phyloP scores from a whole-genome alignment of 306 rosid species.

The Citrullus colocynthis region DNA sequence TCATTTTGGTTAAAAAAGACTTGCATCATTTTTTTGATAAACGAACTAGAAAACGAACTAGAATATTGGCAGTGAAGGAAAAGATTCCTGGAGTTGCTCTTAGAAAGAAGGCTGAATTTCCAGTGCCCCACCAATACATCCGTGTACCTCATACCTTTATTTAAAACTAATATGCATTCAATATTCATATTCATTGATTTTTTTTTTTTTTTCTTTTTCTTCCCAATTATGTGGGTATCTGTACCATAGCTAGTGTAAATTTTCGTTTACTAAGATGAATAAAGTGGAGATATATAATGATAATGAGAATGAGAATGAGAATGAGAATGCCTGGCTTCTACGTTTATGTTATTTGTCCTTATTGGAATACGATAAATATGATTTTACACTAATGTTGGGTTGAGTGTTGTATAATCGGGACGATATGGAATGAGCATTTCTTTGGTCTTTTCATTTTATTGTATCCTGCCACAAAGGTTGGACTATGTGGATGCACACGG shows the following conservation, averaged over 20 bases:
- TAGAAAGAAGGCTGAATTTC: constrained; percentile 7
- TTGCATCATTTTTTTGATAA: not conserved
- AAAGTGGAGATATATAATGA: constrained; percentile 18
- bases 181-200: constrained; percentile 56
- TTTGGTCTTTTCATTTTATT: not conserved
- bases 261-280: constrained; percentile 15
- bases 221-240: constrained; percentile 23
- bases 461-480: not conserved
- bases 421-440: not conserved
- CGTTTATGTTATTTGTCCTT: not conserved
- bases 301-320: not conserved
- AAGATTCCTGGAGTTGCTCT: constrained; percentile 12
- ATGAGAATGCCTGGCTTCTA: not conserved
- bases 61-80: constrained; percentile 11
- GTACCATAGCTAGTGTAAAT: constrained; percentile 32
- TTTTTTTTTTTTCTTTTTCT: not conserved
- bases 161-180: constrained; percentile 13
- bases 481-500: not conserved
- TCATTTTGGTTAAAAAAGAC: constrained; percentile 44
- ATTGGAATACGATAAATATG: not conserved
- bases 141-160: not conserved
- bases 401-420: not conserved
- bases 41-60: not conserved
- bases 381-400: not conserved
- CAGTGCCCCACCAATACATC: constrained; percentile 2